phyloP scores from a whole-genome alignment of 1,139 yeast species.

The Lodderomyces elongisporus region DNA sequence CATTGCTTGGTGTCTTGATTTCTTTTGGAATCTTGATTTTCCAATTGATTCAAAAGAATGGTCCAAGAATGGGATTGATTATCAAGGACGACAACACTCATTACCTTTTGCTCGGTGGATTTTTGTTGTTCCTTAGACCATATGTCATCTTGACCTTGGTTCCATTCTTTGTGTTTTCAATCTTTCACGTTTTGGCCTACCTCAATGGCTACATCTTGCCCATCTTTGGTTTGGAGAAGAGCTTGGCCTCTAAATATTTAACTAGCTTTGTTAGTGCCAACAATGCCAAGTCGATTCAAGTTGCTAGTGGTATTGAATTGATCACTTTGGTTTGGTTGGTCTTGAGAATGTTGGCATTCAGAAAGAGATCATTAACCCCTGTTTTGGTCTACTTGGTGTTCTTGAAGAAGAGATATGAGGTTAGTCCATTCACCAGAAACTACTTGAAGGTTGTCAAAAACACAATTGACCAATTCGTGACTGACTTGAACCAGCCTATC shows the following conservation, averaged over 20 bases:
- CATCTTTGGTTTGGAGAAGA: conserved; percentile 45
- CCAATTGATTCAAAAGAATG: conserved; percentile 42
- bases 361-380: conserved; percentile 59
- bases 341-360: conserved; percentile 55
- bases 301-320: conserved; percentile 71
- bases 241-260: conserved; percentile 36
- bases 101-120: conserved; percentile 41
- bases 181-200: conserved; percentile 59
- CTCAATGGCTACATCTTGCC: conserved; percentile 65
- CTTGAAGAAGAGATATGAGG: conserved; percentile 74
- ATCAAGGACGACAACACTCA: conserved; percentile 46
- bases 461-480: conserved; percentile 59
- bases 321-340: conserved; percentile 46
- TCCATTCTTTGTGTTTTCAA: conserved; percentile 53
- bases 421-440: conserved; percentile 67
- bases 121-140: conserved; percentile 33
- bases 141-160: conserved; percentile 40
- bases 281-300: conserved; percentile 65
- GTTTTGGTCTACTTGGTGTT: conserved; percentile 58
- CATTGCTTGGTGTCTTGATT: conserved; percentile 61
- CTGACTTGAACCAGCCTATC: conserved; percentile 55
- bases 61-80: conserved; percentile 26
- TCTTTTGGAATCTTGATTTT: conserved; percentile 75
- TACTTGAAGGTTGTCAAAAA: conserved; percentile 70
- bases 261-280: conserved; percentile 54